Evolutionary conservation across 441 rosid genomes (phyloP).

Genomic region (Croton setiger): DNA sequence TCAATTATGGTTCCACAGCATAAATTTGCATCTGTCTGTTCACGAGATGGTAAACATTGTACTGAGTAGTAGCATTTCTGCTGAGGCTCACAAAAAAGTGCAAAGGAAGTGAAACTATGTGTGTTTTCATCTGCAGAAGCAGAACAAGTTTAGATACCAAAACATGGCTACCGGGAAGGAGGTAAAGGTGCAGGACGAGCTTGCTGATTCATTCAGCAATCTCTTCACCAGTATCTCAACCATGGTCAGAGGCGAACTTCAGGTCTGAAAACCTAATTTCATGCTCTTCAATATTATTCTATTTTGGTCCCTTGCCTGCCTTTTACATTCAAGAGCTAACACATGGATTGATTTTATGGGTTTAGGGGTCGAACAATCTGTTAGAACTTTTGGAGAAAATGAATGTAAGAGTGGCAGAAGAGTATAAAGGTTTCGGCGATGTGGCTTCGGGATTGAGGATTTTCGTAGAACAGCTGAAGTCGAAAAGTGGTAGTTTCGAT

Average conservation of each 20-base stretch:
- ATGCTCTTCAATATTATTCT: background rate
- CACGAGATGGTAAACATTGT: background rate
- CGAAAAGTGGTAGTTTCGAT: slow-evolving; percentile 58
- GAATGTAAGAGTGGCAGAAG: slow-evolving; percentile 68
- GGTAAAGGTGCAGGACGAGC: slow-evolving; percentile 35
- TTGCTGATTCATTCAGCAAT: slow-evolving; percentile 58
- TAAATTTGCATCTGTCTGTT: background rate
- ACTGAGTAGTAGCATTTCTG: too few species aligned
- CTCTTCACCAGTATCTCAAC: slow-evolving; percentile 64
- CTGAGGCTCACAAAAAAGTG: background rate
- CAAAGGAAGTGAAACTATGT: background rate
- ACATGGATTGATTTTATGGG: background rate
- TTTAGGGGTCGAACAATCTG: slow-evolving; percentile 59
- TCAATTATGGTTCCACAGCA: background rate
- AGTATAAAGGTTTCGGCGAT: slow-evolving; percentile 67
- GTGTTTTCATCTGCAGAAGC: background rate
- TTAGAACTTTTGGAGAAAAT: slow-evolving; percentile 81
- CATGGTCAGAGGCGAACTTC: slow-evolving; percentile 77
- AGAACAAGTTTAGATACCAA: background rate
- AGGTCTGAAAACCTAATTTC: slow-evolving; percentile 36
- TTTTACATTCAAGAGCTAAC: background rate
- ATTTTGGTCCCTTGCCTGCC: background rate
- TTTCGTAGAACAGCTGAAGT: slow-evolving; percentile 71
- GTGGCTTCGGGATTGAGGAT: slow-evolving; percentile 76
- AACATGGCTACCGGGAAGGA: slow-evolving; percentile 20